Conservation (phyloP, 2,329 filamentous ascomycete genomes). For the Penicillium sp. region DNA sequence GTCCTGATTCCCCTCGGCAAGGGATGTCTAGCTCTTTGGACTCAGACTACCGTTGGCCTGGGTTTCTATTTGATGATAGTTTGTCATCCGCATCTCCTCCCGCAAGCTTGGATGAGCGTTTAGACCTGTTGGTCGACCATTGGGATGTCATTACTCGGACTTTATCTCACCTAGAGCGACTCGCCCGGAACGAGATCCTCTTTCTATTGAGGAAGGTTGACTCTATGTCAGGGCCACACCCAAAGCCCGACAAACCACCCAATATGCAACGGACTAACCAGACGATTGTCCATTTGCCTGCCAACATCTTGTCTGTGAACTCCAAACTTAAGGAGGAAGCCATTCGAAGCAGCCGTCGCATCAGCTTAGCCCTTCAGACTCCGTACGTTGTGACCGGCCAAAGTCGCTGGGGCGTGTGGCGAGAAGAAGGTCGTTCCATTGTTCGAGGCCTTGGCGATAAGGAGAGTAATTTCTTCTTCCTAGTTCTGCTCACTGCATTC, state of each 20-base stretch:
- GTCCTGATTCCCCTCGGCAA: slow-evolving; percentile 31
- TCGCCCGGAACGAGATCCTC: slow-evolving; percentile 54
- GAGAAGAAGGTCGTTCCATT: slow-evolving; percentile 60
- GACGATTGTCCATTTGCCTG: slow-evolving; percentile 50
- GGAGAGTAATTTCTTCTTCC: slow-evolving; percentile 61
- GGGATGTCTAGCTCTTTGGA: slow-evolving; percentile 43
- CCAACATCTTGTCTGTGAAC: slow-evolving; percentile 47
- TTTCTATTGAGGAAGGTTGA: slow-evolving; percentile 52
- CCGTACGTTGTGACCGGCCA: slow-evolving; percentile 59
- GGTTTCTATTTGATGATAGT: slow-evolving; percentile 39
- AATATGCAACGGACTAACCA: slow-evolving; percentile 51
- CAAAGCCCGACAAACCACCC: slow-evolving; percentile 46
- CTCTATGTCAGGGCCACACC: slow-evolving; percentile 37
- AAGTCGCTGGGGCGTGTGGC: slow-evolving; percentile 60
- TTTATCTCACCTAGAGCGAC: slow-evolving; percentile 53
- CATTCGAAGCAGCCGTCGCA: slow-evolving; percentile 49
- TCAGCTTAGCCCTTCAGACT: slow-evolving; percentile 56
- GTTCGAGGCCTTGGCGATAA: slow-evolving; percentile 55
- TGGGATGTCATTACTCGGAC: slow-evolving; percentile 61
- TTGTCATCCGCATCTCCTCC: slow-evolving; percentile 48
- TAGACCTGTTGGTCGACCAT: slow-evolving; percentile 57
- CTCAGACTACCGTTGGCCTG: slow-evolving; percentile 41
- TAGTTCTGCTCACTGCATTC: slow-evolving; percentile 59
- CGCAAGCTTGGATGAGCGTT: slow-evolving; percentile 53
- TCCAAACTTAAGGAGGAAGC: slow-evolving; percentile 50